These are phyloP conservation scores for Avena atlantica DNA, from an alignment of 176 grass and related monocot species.

Conservation along the genomic window DNA sequence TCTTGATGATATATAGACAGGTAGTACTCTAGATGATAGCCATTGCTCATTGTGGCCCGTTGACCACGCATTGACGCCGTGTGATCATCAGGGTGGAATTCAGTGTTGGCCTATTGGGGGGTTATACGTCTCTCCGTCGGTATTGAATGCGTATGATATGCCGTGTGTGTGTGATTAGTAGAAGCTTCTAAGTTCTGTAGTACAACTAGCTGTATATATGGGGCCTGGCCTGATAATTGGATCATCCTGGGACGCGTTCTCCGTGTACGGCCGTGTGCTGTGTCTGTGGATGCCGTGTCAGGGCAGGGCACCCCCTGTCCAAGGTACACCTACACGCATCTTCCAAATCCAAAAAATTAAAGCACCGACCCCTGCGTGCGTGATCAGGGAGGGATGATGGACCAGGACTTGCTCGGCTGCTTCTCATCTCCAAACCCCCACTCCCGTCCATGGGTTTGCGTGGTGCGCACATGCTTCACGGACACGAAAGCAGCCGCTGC, in stretches of 20 bases:
- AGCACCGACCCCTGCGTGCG: neutral
- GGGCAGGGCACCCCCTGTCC: neutral
- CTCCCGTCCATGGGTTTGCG: neutral
- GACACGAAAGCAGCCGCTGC: neutral
- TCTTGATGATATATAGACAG: neutral
- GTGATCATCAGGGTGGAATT: neutral
- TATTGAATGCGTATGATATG: neutral
- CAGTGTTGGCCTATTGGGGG: neutral
- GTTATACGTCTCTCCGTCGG: neutral
- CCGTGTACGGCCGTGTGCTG: neutral
- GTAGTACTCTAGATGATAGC: neutral
- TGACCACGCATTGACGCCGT: neutral
- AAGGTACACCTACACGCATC: neutral
- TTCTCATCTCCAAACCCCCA: neutral
- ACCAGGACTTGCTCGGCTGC: neutral
- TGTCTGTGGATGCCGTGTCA: slow-evolving; percentile 21
- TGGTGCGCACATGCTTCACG: slow-evolving; percentile 25
- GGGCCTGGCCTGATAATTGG: neutral
- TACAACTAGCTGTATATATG: neutral
- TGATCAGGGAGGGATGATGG: neutral
- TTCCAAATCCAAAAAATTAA: neutral
- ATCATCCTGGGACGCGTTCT: neutral
- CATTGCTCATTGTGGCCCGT: neutral
- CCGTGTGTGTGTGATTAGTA: neutral
- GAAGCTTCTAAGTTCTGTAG: neutral